Conservation (phyloP, 805 yeast species). For the Lipomyces orientalis region DNA sequence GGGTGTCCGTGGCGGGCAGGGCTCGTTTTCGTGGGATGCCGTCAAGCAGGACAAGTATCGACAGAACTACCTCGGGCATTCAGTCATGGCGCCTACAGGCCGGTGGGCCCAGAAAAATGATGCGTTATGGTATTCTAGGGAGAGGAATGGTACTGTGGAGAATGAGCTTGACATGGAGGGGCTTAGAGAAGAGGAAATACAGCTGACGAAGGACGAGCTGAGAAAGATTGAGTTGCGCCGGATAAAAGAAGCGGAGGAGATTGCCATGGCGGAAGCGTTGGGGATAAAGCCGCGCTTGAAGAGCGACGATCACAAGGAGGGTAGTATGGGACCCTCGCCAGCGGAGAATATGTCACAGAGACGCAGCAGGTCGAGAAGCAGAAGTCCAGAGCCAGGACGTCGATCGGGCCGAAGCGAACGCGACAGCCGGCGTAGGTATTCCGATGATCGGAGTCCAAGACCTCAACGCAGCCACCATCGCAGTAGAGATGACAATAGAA, state of each 20-base stretch:
- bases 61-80: constrained; percentile 41
- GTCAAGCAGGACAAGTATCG: constrained; percentile 41
- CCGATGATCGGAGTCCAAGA: background rate
- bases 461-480: background rate
- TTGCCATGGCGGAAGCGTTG: constrained; percentile 36
- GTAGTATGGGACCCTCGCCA: background rate
- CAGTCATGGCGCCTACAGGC: constrained; percentile 43
- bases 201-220: constrained; percentile 12
- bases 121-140: constrained; percentile 41
- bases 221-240: constrained; percentile 19
- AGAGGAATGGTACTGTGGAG: constrained; percentile 8
- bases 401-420: constrained; percentile 6
- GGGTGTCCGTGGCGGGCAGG: constrained; percentile 39
- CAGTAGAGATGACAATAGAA: background rate
- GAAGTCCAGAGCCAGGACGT: constrained; percentile 9
- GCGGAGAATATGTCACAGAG: constrained; percentile 1
- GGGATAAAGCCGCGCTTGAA: constrained; percentile 20
- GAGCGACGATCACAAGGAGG: background rate
- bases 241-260: constrained; percentile 34
- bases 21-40: constrained; percentile 40
- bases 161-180: constrained; percentile 5
- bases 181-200: constrained; percentile 6
- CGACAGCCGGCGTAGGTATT: background rate
- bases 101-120: constrained; percentile 39
- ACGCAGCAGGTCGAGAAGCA: constrained; percentile 4